phyloP scores from a whole-genome alignment of 1,284 basidiomycete species.

The Agroathelia rolfsii region DNA sequence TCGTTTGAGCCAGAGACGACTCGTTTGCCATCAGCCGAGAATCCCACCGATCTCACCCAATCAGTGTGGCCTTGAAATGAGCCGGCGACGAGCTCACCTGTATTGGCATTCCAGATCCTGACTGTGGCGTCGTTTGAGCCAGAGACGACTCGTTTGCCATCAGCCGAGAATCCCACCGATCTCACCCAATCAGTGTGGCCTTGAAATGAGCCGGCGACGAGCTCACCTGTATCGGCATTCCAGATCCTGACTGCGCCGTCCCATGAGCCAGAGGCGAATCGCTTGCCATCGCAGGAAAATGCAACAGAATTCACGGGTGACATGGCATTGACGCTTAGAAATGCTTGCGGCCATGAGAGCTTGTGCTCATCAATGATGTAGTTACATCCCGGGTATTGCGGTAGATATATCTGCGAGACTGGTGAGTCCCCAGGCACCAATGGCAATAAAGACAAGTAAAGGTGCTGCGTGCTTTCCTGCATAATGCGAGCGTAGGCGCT shows the following conservation, averaged over 20 bases:
- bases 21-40: conserved; percentile 9
- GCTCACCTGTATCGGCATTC: conserved; percentile 7
- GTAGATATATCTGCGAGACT: too few species aligned
- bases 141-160: conserved; percentile 10
- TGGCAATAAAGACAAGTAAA: conserved; percentile 14
- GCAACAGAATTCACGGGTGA: conserved; percentile 3
- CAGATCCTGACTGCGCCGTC: conserved; percentile 10
- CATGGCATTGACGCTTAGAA: conserved; percentile 4
- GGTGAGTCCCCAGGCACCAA: too few species aligned
- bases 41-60: conserved; percentile 4
- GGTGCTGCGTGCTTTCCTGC: conserved; percentile 12
- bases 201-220: not conserved
- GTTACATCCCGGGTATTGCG: too few species aligned
- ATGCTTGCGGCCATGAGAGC: too few species aligned
- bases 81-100: too few species aligned
- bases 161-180: conserved; percentile 8
- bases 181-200: conserved; percentile 8
- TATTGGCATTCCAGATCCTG: conserved; percentile 20
- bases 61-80: conserved; percentile 5
- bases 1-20: conserved; percentile 15
- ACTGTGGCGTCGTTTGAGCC: conserved; percentile 20
- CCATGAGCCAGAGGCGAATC: conserved; percentile 14
- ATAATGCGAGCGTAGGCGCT: conserved; percentile 9
- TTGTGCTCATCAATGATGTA: too few species aligned
- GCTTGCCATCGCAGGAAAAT: conserved; percentile 9